These are phyloP conservation scores for Spathaspora gorwiae DNA, from an alignment of 805 yeast species.

Conservation along the genomic window DNA sequence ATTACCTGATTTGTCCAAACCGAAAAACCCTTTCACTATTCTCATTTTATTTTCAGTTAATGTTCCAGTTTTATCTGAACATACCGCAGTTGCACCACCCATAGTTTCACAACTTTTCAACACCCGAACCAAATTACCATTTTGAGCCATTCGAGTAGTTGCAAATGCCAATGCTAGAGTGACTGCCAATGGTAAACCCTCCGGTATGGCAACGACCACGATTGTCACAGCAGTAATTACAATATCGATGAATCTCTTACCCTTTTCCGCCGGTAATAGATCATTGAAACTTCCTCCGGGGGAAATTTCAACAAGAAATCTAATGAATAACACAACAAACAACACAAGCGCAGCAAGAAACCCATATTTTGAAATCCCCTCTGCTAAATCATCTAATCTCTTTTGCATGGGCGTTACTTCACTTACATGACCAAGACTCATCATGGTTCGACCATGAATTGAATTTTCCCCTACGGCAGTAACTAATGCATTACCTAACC, in stretches of 20 bases:
- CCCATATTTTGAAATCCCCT: constrained; percentile 93
- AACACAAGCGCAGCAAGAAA: constrained; percentile 78
- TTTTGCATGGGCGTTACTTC: constrained; percentile 88
- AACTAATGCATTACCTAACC: constrained; percentile 79
- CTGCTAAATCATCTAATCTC: constrained; percentile 77
- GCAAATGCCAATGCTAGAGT: constrained; percentile 97
- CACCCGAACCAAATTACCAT: constrained; percentile 92
- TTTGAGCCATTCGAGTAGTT: constrained; percentile 95
- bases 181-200: constrained; percentile 96
- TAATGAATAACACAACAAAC: constrained; percentile 72
- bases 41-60: constrained; percentile 92
- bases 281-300: constrained; percentile 43
- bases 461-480: constrained; percentile 91
- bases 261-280: constrained; percentile 65
- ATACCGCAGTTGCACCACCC: constrained; percentile 97
- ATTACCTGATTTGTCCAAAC: constrained; percentile 25
- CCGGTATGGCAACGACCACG: constrained; percentile 98
- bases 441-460: constrained; percentile 87
- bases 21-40: constrained; percentile 74
- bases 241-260: constrained; percentile 76
- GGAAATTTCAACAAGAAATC: constrained; percentile 63
- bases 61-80: constrained; percentile 98
- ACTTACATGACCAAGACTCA: constrained; percentile 66
- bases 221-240: constrained; percentile 88
- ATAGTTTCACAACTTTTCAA: constrained; percentile 93